Evolutionary conservation across 495 filamentous ascomycete species (phyloP), one percentile per base, ranked within the genome.

Genomic region (Penicillium pulvis): DNA sequence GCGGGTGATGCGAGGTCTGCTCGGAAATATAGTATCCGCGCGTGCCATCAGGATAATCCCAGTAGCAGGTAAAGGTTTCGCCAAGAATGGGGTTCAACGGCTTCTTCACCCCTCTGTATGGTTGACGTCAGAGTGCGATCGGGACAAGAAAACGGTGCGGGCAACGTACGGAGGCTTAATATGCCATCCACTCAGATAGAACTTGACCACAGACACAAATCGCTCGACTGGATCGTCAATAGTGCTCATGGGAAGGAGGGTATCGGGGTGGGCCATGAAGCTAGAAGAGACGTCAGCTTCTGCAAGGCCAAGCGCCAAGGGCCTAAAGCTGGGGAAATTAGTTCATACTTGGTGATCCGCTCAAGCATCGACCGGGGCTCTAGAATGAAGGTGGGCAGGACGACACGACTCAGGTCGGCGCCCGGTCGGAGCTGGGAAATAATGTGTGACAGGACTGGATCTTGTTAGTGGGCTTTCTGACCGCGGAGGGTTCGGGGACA

Each of bases 231-330:
- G 95, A 69, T 99, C 95, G 30, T 98, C 90, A 58, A 96, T 89
- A 33, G 83, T 78, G 17, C 92, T 79, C 78, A 97, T 93, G 20
- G 90, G 89, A 2, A 98, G 84, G 26, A 99, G 86, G 60, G 90
- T 94, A 74, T 99, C 94, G 46, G 94, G 95, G 73, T 98, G 95
- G 63, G 94, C 93, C 94, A 99, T 99, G 81, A 99, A 99, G 79
- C 93, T 97, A 69, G 26, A 41, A 31, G 16, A 33, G 24, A 33
- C 14, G 41, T 17, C 6, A 35, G 42, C 28, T 23, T 41, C 14
- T 41, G 39, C 4, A 41, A 6, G 33, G 33, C 39, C 16, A 17
- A 41, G 39, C 39, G 39, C 39, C 39, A 41, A 41, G 39, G 16
- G 16, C 5, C 39, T 14, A 41, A 41, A 41, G 39, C 39, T 41